phyloP scores from a whole-genome alignment of 495 filamentous ascomycete species.

The Penicillium salamii region DNA sequence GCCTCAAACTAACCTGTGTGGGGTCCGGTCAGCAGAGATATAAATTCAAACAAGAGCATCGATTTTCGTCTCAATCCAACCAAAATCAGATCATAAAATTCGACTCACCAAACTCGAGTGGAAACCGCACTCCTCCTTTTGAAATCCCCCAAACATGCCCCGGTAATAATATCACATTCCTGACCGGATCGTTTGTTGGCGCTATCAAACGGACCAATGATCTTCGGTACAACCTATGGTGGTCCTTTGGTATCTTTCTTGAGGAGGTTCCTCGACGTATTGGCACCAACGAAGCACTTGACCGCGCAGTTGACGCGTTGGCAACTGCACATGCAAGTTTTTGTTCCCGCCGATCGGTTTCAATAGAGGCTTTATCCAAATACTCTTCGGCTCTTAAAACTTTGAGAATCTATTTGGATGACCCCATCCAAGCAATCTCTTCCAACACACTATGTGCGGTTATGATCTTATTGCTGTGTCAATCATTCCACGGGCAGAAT shows the following conservation, averaged over 20 bases:
- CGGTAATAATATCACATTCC: slow-evolving; percentile 16
- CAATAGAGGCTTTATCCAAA: slow-evolving; percentile 27
- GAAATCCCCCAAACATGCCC: slow-evolving; percentile 8
- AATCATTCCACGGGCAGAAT: slow-evolving; percentile 25
- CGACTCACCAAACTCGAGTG: neutral
- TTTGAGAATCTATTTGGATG: slow-evolving; percentile 35
- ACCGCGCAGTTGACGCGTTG: slow-evolving; percentile 37
- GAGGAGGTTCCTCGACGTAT: slow-evolving; percentile 36
- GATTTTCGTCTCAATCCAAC: neutral
- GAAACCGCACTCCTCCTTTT: neutral
- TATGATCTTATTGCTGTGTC: slow-evolving; percentile 39
- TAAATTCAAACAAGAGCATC: slow-evolving; percentile 43
- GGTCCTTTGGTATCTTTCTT: slow-evolving; percentile 40
- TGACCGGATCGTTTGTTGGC: slow-evolving; percentile 26
- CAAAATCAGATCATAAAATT: neutral
- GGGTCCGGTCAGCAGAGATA: slow-evolving; percentile 47
- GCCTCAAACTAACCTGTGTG: slow-evolving; percentile 41
- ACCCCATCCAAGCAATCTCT: slow-evolving; percentile 31
- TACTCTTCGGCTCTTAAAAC: slow-evolving; percentile 36
- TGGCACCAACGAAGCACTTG: slow-evolving; percentile 41
- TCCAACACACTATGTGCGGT: slow-evolving; percentile 46
- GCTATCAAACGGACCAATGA: slow-evolving; percentile 32
- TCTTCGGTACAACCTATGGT: slow-evolving; percentile 41
- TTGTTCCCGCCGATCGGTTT: slow-evolving; percentile 12
- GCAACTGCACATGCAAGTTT: slow-evolving; percentile 31